phyloP scores from a whole-genome alignment of 129 eudicot genomes.

The Centella asiatica region DNA sequence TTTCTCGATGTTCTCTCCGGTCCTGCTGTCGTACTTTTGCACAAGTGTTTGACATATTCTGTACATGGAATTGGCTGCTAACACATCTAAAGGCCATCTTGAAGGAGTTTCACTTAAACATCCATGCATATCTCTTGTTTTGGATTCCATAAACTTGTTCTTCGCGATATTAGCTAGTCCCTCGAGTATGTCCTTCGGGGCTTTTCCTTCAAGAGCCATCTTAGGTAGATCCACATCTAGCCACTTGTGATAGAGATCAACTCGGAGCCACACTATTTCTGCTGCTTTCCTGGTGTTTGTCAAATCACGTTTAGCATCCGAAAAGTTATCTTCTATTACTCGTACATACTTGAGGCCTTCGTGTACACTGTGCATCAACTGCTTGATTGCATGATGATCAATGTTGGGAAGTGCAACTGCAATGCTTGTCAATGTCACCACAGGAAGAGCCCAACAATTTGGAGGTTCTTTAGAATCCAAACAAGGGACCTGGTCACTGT shows the following conservation, averaged over 20 bases:
- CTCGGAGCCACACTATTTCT: constrained; percentile 56
- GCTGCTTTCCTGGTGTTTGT: constrained; percentile 46
- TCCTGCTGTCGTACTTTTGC: constrained; percentile 12
- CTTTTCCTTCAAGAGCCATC: constrained; percentile 20
- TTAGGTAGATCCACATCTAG: constrained; percentile 49
- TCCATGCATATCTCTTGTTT: constrained; percentile 21
- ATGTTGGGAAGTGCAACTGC: constrained; percentile 43
- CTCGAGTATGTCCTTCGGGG: constrained; percentile 26
- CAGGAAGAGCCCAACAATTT: constrained; percentile 78
- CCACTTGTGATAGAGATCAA: constrained; percentile 65
- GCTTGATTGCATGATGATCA: constrained; percentile 21
- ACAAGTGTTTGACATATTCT: constrained; percentile 46
- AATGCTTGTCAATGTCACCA: constrained; percentile 62
- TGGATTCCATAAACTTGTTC: constrained; percentile 32
- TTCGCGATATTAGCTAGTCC: constrained; percentile 38
- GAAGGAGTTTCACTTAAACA: constrained; percentile 41
- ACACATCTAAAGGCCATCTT: constrained; percentile 45
- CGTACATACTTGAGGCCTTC: constrained; percentile 34
- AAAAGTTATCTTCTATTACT: constrained; percentile 2
- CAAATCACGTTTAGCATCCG: background rate
- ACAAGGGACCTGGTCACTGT: constrained; percentile 37
- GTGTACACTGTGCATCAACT: constrained; percentile 34
- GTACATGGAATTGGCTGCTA: constrained; percentile 77
- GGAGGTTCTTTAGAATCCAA: constrained; percentile 43
- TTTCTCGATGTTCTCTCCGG: constrained; percentile 17